phyloP scores from a whole-genome alignment of 2,329 filamentous ascomycete genomes.

The Claviceps sorghi region DNA sequence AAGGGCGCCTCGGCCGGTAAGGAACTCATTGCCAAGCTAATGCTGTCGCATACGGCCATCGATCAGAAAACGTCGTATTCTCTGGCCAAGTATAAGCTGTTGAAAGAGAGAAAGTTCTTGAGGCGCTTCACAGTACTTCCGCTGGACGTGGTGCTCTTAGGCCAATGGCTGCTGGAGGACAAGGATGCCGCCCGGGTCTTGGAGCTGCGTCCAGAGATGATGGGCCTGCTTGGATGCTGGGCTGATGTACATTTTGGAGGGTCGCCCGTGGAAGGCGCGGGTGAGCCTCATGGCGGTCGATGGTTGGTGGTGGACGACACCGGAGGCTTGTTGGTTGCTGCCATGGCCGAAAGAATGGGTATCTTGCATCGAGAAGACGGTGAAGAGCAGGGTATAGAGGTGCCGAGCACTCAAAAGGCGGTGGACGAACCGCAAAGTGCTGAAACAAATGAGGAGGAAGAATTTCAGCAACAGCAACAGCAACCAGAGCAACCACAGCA shows the following conservation, averaged over 20 bases:
- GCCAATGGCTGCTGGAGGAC: slow-evolving; percentile 64
- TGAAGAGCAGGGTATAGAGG: slow-evolving; percentile 9
- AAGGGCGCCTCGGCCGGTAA: slow-evolving; percentile 66
- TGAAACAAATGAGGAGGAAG: background rate
- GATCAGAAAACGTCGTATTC: slow-evolving; percentile 93
- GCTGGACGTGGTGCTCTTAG: slow-evolving; percentile 62
- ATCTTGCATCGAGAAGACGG: slow-evolving; percentile 44
- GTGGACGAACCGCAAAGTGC: background rate
- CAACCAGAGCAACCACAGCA: background rate
- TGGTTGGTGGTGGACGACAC: slow-evolving; percentile 84
- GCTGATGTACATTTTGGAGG: slow-evolving; percentile 63
- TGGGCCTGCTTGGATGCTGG: slow-evolving; percentile 75
- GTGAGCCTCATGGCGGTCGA: slow-evolving; percentile 27
- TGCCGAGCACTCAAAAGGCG: background rate
- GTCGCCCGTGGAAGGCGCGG: slow-evolving; percentile 12
- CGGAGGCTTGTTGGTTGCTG: slow-evolving; percentile 65
- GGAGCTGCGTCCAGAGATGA: slow-evolving; percentile 72
- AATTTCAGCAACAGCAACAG: background rate
- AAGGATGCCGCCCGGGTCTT: slow-evolving; percentile 69
- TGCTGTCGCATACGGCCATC: slow-evolving; percentile 75
- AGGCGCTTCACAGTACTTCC: slow-evolving; percentile 75
- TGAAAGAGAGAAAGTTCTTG: slow-evolving; percentile 90
- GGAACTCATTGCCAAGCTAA: slow-evolving; percentile 82
- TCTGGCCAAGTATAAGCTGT: slow-evolving; percentile 84
- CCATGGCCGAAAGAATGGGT: slow-evolving; percentile 79